These are phyloP conservation scores for Paecilomyces fulvus DNA, from an alignment of 2,329 filamentous ascomycete genomes.

Conservation along the genomic window DNA sequence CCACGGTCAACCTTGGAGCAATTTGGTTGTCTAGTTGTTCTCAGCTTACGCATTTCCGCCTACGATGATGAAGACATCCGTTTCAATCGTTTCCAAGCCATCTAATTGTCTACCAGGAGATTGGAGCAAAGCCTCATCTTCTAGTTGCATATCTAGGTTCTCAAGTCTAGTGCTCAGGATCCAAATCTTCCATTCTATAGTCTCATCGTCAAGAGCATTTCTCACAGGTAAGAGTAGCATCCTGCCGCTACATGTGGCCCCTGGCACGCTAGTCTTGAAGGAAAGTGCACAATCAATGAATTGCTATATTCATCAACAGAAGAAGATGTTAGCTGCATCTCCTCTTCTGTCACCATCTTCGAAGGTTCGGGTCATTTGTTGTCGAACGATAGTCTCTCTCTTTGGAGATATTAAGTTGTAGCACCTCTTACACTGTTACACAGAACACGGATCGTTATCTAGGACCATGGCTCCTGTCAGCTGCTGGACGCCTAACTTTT, in stretches of 20 bases:
- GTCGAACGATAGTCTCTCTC: too few species aligned
- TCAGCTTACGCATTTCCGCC: not conserved
- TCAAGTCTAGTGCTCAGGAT: not conserved
- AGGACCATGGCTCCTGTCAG: too few species aligned
- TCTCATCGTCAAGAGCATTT: not conserved
- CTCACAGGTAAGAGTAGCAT: conserved; percentile 21
- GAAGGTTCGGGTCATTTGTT: not conserved
- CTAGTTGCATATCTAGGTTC: not conserved
- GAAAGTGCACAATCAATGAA: conserved; percentile 22
- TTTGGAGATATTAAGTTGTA: too few species aligned
- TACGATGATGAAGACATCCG: not conserved
- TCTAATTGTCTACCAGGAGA: not conserved
- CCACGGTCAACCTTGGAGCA: not conserved
- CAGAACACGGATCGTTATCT: too few species aligned
- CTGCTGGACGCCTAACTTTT: too few species aligned
- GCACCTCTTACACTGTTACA: too few species aligned
- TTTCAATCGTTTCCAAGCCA: not conserved
- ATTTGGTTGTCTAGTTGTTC: not conserved
- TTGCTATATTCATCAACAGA: conserved; percentile 12
- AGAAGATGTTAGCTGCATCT: conserved; percentile 4
- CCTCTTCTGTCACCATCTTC: not conserved
- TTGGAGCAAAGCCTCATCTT: not conserved
- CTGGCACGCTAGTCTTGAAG: conserved; percentile 25
- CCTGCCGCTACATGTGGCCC: conserved; percentile 21
- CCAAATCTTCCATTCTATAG: not conserved